These are phyloP conservation scores for Dictyostelium purpureum DNA, from an alignment of 78 protist species.

Conservation along the genomic window DNA sequence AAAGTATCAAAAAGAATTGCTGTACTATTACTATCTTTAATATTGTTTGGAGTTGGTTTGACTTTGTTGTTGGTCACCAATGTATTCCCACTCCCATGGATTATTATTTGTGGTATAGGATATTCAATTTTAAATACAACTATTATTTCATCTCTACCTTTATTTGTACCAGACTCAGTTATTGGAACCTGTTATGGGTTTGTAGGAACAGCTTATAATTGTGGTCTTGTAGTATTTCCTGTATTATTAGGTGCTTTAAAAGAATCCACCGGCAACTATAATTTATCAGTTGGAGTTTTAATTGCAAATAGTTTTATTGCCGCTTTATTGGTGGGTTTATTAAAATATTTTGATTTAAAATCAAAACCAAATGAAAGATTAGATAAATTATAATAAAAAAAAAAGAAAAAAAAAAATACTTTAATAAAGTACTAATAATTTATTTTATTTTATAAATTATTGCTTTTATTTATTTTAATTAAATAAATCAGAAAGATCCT, in stretches of 20 bases:
- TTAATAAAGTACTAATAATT: background rate
- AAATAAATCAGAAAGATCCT: conserved; percentile 8
- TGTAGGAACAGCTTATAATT: conserved; percentile 54
- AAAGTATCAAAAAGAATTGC: background rate
- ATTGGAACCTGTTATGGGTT: conserved; percentile 63
- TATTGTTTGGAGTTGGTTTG: conserved; percentile 3
- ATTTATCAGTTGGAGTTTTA: conserved; percentile 1
- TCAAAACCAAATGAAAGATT: background rate
- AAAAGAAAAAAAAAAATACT: background rate
- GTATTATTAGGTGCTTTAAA: conserved; percentile 15
- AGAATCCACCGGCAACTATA: conserved; percentile 29
- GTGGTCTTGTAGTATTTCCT: conserved; percentile 48
- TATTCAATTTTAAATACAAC: conserved; percentile 44
- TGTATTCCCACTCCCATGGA: conserved; percentile 18
- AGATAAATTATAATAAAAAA: background rate
- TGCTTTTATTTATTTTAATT: background rate
- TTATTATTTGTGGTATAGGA: conserved; percentile 52
- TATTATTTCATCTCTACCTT: conserved; percentile 41
- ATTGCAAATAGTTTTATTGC: background rate
- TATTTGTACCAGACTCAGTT: conserved; percentile 9
- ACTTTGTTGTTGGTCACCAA: background rate
- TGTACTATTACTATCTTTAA: background rate
- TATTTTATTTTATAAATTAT: background rate
- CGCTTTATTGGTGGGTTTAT: background rate
- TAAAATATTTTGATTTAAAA: conserved; percentile 57